Percentiles rank a stretch among this genome's conserved stretches.
These are phyloP conservation scores for Rosellinia necatrix DNA, from an alignment of 2,329 filamentous ascomycete species.

Conservation along the genomic window DNA sequence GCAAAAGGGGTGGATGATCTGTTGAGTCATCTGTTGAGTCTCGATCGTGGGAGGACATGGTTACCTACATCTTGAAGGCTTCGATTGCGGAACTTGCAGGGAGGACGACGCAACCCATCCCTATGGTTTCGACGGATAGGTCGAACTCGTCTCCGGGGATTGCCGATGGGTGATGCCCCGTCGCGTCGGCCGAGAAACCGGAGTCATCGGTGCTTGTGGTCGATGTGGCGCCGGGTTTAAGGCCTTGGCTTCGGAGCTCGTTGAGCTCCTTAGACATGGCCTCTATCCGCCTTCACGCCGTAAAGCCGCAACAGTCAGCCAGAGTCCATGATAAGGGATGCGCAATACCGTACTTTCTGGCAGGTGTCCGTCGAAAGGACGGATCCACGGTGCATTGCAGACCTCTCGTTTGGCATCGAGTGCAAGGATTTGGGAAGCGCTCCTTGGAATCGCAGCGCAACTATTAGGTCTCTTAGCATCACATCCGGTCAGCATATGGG, in stretches of 20 bases:
- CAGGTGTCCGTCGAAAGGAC: constrained; percentile 40
- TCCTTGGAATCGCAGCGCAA: constrained; percentile 42
- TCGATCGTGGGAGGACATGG: background rate
- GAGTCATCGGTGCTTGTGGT: constrained; percentile 33
- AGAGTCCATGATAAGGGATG: background rate
- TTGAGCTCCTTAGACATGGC: constrained; percentile 42
- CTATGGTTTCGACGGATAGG: constrained; percentile 29
- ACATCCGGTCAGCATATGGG: constrained; percentile 12
- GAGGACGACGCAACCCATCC: constrained; percentile 29
- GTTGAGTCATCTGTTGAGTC: background rate
- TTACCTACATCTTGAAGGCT: constrained; percentile 34
- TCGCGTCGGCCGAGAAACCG: constrained; percentile 29
- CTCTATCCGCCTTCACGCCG: constrained; percentile 35
- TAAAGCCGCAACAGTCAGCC: constrained; percentile 1
- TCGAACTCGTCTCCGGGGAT: constrained; percentile 33
- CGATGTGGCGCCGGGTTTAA: constrained; percentile 25
- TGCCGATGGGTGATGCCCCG: constrained; percentile 19
- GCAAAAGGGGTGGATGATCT: background rate
- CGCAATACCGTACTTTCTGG: constrained; percentile 37
- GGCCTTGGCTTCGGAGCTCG: constrained; percentile 36
- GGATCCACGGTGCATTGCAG: constrained; percentile 40
- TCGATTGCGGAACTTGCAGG: constrained; percentile 29
- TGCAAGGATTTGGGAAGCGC: constrained; percentile 40
- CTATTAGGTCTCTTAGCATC: constrained; percentile 26
- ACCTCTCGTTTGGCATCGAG: constrained; percentile 37